Conservation (phyloP, 257 asterid genomes). For the Nicotiana undulata region DNA sequence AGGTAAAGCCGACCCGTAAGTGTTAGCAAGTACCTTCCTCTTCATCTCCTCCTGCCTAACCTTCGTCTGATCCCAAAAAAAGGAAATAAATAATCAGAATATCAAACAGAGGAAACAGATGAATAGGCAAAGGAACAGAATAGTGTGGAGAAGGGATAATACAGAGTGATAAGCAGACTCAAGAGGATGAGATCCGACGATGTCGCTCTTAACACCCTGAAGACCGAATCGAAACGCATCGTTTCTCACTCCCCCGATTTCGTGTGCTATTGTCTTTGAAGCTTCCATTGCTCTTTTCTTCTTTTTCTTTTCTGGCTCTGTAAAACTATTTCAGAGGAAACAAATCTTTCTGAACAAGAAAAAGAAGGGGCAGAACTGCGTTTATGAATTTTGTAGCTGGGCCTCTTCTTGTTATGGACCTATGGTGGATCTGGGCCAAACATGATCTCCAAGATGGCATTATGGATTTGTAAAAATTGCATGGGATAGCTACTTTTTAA, state of each 20-base stretch:
- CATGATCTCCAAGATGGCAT: neutral
- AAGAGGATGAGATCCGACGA: conserved; percentile 78
- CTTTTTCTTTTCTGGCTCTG: neutral
- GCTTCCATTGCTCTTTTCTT: neutral
- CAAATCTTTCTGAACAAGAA: conserved; percentile 7
- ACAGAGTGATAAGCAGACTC: conserved; percentile 48
- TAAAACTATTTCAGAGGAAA: neutral
- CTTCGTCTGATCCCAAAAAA: neutral
- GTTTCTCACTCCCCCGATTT: neutral
- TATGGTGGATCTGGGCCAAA: neutral
- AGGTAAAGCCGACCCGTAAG: conserved; percentile 4
- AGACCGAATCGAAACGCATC: conserved; percentile 36
- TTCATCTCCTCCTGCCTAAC: neutral
- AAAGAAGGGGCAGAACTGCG: neutral
- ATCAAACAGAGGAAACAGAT: neutral
- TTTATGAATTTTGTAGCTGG: neutral
- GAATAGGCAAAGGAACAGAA: neutral
- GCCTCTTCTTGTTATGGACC: neutral
- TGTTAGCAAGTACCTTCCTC: conserved; percentile 3
- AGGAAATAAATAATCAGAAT: neutral
- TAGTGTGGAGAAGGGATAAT: neutral
- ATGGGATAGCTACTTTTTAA: too few relatives aligned
- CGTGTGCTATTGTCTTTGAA: conserved; percentile 1
- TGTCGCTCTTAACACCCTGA: conserved; percentile 83
- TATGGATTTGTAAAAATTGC: too few relatives aligned